Base-by-base conservation (phyloP, 176 grass and related monocot species). In the Oryza brachyantha region DNA sequence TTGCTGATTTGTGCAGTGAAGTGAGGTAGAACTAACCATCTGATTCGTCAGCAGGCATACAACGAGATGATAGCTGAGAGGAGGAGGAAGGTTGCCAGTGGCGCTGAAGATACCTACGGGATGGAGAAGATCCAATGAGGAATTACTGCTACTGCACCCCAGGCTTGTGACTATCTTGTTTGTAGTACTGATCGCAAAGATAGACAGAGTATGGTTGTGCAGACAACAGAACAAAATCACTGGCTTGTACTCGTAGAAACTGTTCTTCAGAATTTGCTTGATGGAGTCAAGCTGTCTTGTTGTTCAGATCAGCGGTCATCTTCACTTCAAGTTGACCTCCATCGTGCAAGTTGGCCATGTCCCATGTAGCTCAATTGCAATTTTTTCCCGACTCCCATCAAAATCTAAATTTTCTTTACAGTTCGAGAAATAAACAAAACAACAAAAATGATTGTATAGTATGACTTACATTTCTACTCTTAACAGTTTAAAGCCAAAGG, bases 71-170 rank as follows among this genome's bases (percentile, higher is more conserved):
- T 98, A 87, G 70, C 83, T 17, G 90, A 94, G 84, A 92, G 95
- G 77, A 92, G 89, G 64, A 88, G 62, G 90, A 92, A 76, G 65
- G 92, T 98, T 37, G 81, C 85, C 32, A 91, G 84, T 28, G 95
- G 95, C 24, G 71, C 87, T 72, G 95, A 98, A 92, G 95, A 98
- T 94, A 98, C 92, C 17, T 98, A 90, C 50, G 95, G 95, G 27
- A 86, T 75, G 82, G 83, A 82, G 81, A 94, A 85, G 75, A 34
- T 48, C 40, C 66, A 84, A 61, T 82, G 82, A 88, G 12, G 68
- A 41, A 59, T 66, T 31, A 11, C 26, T 60, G 27, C 67, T 8
- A 17, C 67, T 32, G 31, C 31, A 32, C 8, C 10, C 64, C 61
- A 79, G 40, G 39, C 4, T 2, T 74, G n/a, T 28, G 29, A 1